Evolutionary conservation across 208 protist species (phyloP), one percentile per base, ranked within the genome.

Genomic region (Kentomonas sorsogonicus): DNA sequence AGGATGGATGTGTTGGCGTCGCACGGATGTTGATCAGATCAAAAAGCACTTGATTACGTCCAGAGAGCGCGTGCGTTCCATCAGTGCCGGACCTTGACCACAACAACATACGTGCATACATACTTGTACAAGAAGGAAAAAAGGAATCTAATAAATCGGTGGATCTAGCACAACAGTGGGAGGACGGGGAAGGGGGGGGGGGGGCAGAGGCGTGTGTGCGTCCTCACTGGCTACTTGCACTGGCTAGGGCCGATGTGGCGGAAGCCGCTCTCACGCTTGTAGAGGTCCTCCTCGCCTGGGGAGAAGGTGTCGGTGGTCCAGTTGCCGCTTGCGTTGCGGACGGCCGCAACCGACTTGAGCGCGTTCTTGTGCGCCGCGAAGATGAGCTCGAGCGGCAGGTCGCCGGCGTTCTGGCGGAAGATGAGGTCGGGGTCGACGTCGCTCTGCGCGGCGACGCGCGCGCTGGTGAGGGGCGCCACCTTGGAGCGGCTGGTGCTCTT

Each of bases 261-360:
- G 57, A 78, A 90, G 9, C 78, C 74, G 40, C 91, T 56, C 31
- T 94, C 87, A 7, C 55, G 69, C 66, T 94, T 94, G 74, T 94
- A 94, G 39, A 73, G 57, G 34, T 59, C 60, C 64, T 94, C 87
- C 54, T 94, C 87, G 20, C 91, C 81, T 11, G 34, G 46, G 0
- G 81, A 81, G 56, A 94, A 94, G 39, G 83, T 87, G 54, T 94
- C 87, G 18, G 69, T 64, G 34, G 74, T 69, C 84, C 87, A 94
- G 59, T 94, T 81, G 0, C 87, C 87, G 53, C 87, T 94, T 0
- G 72, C 81, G 48, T 84, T 81, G 38, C 87, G 80, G 55, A 81
- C 52, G 1, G 72, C 70, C 2, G 76, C 57, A 16, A 94, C 43
- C 0, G 83, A 75, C 27, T 84, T 73, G 27, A 94, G 67, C 0